Percentiles rank a stretch among this genome's conserved stretches.
These are phyloP conservation scores for Leccinellum rugosiceps DNA, from an alignment of 768 basidiomycete genomes.

Conservation along the genomic window DNA sequence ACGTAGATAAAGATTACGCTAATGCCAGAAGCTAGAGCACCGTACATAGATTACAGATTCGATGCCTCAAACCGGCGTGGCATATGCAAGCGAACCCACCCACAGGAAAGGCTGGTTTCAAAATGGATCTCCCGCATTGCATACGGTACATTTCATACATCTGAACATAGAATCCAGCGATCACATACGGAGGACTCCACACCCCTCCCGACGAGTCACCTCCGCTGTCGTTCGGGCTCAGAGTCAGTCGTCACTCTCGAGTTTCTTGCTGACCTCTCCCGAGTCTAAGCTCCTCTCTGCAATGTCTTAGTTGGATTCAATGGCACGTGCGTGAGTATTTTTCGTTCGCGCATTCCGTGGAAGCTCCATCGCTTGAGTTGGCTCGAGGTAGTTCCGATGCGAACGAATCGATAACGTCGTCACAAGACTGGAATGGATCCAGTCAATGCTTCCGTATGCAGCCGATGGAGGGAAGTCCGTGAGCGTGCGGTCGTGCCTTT, in stretches of 20 bases:
- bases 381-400: constrained; percentile 14
- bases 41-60: constrained; percentile 50
- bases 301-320: constrained; percentile 39
- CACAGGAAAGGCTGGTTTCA: constrained; percentile 47
- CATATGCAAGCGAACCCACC: constrained; percentile 61
- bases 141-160: no score
- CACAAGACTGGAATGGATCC: constrained; percentile 2
- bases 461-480: constrained; percentile 38
- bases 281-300: neutral
- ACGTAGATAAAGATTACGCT: constrained; percentile 57
- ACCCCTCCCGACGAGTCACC: constrained; percentile 53
- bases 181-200: constrained; percentile 58
- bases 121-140: neutral
- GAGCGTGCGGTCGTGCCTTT: constrained; percentile 52
- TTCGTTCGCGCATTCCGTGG: constrained; percentile 45
- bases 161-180: constrained; percentile 46
- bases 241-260: constrained; percentile 65
- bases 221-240: constrained; percentile 53
- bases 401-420: neutral
- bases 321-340: constrained; percentile 52
- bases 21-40: constrained; percentile 47
- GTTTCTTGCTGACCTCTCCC: constrained; percentile 54
- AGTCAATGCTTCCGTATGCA: constrained; percentile 10
- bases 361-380: constrained; percentile 33
- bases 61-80: constrained; percentile 65